Evolutionary conservation across 805 yeast genomes (phyloP).

Genomic region (Vanderwaltozyma tropicalis): DNA sequence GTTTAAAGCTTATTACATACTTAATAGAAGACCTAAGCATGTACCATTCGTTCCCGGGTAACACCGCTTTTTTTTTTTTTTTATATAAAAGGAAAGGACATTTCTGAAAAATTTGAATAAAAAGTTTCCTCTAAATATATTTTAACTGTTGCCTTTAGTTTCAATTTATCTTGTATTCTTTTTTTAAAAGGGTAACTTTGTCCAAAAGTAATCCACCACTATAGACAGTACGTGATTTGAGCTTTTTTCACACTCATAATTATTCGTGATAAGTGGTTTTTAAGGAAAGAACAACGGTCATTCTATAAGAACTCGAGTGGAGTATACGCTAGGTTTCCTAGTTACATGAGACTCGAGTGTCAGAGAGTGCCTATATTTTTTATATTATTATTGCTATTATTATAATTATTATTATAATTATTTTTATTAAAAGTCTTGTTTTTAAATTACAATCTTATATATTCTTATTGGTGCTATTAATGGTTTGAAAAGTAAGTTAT

Average conservation of each 20-base stretch:
- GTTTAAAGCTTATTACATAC: too few species aligned
- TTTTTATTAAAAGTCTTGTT: background rate
- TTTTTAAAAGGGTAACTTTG: constrained; percentile 35
- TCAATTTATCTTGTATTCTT: constrained; percentile 18
- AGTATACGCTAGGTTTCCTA: constrained; percentile 8
- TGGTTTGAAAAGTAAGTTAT: constrained; percentile 5
- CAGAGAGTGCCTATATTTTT: constrained; percentile 25
- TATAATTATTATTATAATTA: background rate
- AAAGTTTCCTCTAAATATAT: background rate
- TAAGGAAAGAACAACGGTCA: constrained; percentile 22
- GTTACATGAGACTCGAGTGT: constrained; percentile 27
- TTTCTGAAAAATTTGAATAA: background rate
- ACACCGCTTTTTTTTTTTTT: background rate
- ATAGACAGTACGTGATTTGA: constrained; percentile 49
- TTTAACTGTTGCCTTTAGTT: constrained; percentile 10
- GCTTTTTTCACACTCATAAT: constrained; percentile 12
- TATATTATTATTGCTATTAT: background rate
- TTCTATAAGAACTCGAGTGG: constrained; percentile 30
- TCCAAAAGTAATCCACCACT: constrained; percentile 59
- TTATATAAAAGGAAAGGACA: constrained; percentile 1
- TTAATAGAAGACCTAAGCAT: too few species aligned
- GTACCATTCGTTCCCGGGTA: background rate
- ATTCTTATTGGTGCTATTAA: constrained; percentile 19
- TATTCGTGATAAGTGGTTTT: constrained; percentile 26
- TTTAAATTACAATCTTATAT: constrained; percentile 8